A percentile compares a stretch with the other conserved stretches of the same genome.
Evolutionary conservation across 805 yeast genomes (phyloP).

Genomic region (Lipomyces starkeyi): DNA sequence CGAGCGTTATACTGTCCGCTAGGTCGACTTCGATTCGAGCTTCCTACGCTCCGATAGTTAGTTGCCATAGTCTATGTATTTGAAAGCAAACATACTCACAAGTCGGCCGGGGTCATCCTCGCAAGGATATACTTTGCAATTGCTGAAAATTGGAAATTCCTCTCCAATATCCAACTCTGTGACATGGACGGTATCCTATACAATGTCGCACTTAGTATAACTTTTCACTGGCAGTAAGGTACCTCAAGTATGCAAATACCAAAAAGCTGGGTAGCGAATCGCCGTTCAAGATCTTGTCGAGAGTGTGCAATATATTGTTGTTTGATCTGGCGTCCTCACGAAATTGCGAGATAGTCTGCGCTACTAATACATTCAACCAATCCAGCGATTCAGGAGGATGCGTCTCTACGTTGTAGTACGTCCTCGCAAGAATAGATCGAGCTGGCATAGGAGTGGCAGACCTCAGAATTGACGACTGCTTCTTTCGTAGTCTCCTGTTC

Average conservation of each 20-base stretch:
- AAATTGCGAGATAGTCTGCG: slow-evolving; percentile 85
- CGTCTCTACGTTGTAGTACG: slow-evolving; percentile 86
- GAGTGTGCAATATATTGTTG: slow-evolving; percentile 81
- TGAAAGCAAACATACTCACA: slow-evolving; percentile 33
- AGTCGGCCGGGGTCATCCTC: slow-evolving; percentile 56
- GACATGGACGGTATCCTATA: slow-evolving; percentile 68
- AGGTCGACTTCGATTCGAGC: slow-evolving; percentile 92
- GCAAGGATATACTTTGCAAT: slow-evolving; percentile 77
- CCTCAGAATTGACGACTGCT: slow-evolving; percentile 38
- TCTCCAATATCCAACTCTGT: slow-evolving; percentile 92
- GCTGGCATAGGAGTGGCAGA: slow-evolving; percentile 37
- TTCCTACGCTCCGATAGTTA: slow-evolving; percentile 49
- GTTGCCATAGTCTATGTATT: background rate
- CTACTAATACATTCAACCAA: slow-evolving; percentile 95
- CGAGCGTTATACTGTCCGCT: slow-evolving; percentile 83
- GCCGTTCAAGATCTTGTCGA: slow-evolving; percentile 66
- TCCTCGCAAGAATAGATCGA: slow-evolving; percentile 74
- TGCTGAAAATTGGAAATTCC: slow-evolving; percentile 93
- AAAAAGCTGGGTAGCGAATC: slow-evolving; percentile 79
- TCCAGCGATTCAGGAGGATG: slow-evolving; percentile 92
- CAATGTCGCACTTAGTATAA: background rate
- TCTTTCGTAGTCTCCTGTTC: slow-evolving; percentile 21
- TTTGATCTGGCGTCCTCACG: slow-evolving; percentile 86
- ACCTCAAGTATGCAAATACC: slow-evolving; percentile 14
- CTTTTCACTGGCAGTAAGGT: background rate